phyloP scores from a whole-genome alignment of 2,329 filamentous ascomycete genomes.

The Colletotrichum musae region DNA sequence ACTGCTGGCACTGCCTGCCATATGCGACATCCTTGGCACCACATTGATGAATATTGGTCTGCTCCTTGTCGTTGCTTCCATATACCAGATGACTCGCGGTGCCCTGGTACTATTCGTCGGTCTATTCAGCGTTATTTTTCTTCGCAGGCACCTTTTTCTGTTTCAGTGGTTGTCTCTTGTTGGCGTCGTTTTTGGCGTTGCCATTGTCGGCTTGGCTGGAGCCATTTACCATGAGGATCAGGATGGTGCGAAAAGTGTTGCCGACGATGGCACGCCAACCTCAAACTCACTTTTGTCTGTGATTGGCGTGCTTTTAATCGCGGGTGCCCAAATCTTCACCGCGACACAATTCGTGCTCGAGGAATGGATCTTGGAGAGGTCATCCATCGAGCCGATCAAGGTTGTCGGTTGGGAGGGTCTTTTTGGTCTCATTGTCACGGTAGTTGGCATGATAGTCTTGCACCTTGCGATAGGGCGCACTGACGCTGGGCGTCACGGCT shows the following conservation, averaged over 20 bases:
- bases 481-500: conserved; percentile 80
- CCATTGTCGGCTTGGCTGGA: conserved; percentile 89
- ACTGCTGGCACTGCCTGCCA: conserved; percentile 86
- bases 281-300: conserved; percentile 75
- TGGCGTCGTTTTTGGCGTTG: conserved; percentile 90
- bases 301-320: conserved; percentile 90
- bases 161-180: conserved; percentile 95
- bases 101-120: conserved; percentile 96
- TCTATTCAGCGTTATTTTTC: conserved; percentile 92
- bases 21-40: conserved; percentile 94
- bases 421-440: conserved; percentile 88
- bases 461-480: conserved; percentile 85
- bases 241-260: conserved; percentile 53
- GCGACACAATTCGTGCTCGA: conserved; percentile 97
- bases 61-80: conserved; percentile 92
- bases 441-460: conserved; percentile 83
- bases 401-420: conserved; percentile 97
- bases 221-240: conserved; percentile 81
- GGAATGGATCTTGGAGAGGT: conserved; percentile 86
- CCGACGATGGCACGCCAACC: conserved; percentile 9
- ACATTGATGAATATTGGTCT: conserved; percentile 98
- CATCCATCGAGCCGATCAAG: conserved; percentile 80
- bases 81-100: conserved; percentile 98
- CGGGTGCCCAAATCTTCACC: conserved; percentile 95
- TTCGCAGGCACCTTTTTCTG: conserved; percentile 82